Base-by-base conservation (phyloP, 257 asterid species). In the Ophiorrhiza pumila region DNA sequence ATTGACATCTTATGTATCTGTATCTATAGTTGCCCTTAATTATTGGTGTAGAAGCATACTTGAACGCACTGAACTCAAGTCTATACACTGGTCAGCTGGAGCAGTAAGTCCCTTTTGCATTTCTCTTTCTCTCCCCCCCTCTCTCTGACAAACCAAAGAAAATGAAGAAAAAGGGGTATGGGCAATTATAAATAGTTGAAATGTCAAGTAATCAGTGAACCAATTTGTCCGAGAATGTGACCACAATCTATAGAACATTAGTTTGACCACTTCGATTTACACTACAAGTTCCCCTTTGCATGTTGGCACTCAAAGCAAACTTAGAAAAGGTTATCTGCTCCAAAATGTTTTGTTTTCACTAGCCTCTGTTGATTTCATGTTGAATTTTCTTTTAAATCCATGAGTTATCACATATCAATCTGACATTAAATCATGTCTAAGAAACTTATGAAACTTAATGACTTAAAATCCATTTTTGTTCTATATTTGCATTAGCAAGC, bases 21-120 rank as follows among this genome's bases (percentile, higher is more conserved):
- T 12, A 34, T 55, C 18, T 5, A 50, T 41, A 18, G 37, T 66
- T 72, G 72, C 82, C 86, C 82, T 85, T 85, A 76, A 86, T 84
- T 64, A 67, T 82, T 74, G 46, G 22, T 76, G 76, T 82, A 93
- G 98, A 86, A 64, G 69, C 85, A 80, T 91, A 78, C 90, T 93
- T 71, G 98, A 93, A 78, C 97, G 97, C 42, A 71, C 60, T 49
- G 98, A 93, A 83, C 96, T 93, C 86, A 75, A 53, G 75, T 89
- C 95, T 52, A 87, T 91, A 73, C 87, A 84, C 62, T 91, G 97
- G 98, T 80, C 97, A 39, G 78, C 92, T 37, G 92, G 89, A 63
- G 93, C 95, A 65, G 96, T 93, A 83, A 59, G 82, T 87, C 83
- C 71, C 76, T 47, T 68, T 41, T 42, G 66, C 67, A 46, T 73